Percentiles rank a stretch among this genome's conserved stretches.
Conservation (phyloP, 139 green algal species). For the Picochlorum sp. region DNA sequence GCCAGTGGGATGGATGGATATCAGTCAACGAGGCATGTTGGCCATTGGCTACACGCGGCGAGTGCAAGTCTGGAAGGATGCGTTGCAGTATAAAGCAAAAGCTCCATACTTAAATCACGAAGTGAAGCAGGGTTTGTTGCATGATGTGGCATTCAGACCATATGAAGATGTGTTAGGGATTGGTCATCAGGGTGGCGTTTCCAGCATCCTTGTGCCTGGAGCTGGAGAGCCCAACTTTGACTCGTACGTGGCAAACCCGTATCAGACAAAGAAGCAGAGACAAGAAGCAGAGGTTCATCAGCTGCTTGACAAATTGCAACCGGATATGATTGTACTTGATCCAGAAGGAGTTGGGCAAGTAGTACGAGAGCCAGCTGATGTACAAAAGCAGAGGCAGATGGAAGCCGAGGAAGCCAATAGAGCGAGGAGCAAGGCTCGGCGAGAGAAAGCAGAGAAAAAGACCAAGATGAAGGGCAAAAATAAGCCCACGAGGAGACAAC, state of each 20-base stretch:
- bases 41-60: conserved; percentile 66
- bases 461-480: conserved; percentile 88
- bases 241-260: conserved; percentile 90
- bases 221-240: conserved; percentile 97
- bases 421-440: conserved; percentile 21
- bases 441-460: conserved; percentile 54
- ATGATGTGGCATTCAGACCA: conserved; percentile 74
- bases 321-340: conserved; percentile 92
- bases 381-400: conserved; percentile 45
- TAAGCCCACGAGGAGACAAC: conserved; percentile 61
- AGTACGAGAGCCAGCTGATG: conserved; percentile 62
- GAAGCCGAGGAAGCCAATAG: conserved; percentile 30
- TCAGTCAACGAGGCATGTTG: conserved; percentile 89
- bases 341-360: conserved; percentile 69
- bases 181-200: conserved; percentile 58
- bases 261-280: conserved; percentile 57
- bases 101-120: conserved; percentile 83
- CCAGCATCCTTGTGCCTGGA: conserved; percentile 85
- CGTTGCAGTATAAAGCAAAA: conserved; percentile 63
- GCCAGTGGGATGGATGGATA: conserved; percentile 60
- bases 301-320: conserved; percentile 96
- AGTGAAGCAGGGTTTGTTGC: conserved; percentile 33
- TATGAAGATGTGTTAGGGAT: conserved; percentile 91
- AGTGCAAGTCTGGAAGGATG: conserved; percentile 83
- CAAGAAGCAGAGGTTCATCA: conserved; percentile 79